A percentile compares a stretch with the other conserved stretches of the same genome.
These are phyloP conservation scores for Camelina hispida DNA, from an alignment of 345 rosid species.

Conservation along the genomic window DNA sequence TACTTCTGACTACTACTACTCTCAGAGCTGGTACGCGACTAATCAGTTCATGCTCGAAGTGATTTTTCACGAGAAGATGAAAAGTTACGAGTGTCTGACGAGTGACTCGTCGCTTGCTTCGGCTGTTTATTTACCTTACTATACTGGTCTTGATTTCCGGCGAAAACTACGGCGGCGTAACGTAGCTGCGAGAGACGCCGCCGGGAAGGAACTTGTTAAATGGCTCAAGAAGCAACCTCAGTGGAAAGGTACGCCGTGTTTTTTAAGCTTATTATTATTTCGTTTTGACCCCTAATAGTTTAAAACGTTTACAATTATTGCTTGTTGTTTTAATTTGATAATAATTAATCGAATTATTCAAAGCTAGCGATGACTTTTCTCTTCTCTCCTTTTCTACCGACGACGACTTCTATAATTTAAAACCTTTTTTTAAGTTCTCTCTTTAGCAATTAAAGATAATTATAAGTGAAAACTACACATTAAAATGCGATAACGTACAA, in stretches of 20 bases:
- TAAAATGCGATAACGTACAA: not conserved
- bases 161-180: conserved; percentile 55
- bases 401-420: conserved; percentile 22
- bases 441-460: too few relatives aligned
- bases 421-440: not conserved
- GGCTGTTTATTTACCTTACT: conserved; percentile 56
- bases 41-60: conserved; percentile 64
- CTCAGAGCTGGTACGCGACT: conserved; percentile 45
- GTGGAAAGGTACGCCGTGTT: conserved; percentile 50
- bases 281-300: conserved; percentile 19
- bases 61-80: conserved; percentile 60
- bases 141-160: conserved; percentile 59
- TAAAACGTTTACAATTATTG: not conserved
- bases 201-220: conserved; percentile 37
- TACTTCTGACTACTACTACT: not conserved
- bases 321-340: not conserved
- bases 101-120: conserved; percentile 59
- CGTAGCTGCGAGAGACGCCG: conserved; percentile 49
- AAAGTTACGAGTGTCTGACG: conserved; percentile 60
- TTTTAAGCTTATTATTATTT: not conserved
- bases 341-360: not conserved
- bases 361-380: conserved; percentile 8
- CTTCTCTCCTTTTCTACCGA: not conserved
- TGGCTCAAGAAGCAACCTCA: conserved; percentile 52
- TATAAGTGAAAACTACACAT: too few relatives aligned